Base-by-base conservation (phyloP, 345 rosid species). In the Odontarrhena argentea region DNA sequence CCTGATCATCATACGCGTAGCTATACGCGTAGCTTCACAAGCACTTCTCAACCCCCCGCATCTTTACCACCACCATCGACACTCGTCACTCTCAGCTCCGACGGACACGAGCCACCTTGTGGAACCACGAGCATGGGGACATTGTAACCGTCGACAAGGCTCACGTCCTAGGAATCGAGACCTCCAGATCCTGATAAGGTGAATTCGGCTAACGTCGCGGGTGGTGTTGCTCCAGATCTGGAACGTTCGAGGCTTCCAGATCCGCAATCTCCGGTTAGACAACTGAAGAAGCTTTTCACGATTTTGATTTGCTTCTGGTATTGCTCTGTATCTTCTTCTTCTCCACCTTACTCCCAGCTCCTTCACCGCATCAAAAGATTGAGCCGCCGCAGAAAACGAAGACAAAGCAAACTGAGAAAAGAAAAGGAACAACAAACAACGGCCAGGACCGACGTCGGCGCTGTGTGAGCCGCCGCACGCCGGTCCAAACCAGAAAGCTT, bases 11-110 rank as follows among this genome's bases (percentile, higher is more conserved):
- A 58, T 89, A 92, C 32, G 98, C 98, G 49, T 89, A 92, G 86
- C 98, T 92, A 81, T 89, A 92, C 0, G 98, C 98, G 67, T 55
- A 71, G 98, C 96, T 43, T 81, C 96, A 46, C 98, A 89, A 3
- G 98, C 96, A 79, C 96, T 89, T 76, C 79, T 87, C 64, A 96
- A 92, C 2, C 89, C 96, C 47, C 85, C n/a, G n/a, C n/a, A n/a
- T n/a, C n/a, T n/a, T n/a, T n/a, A n/a, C n/a, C n/a, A n/a, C n/a
- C n/a, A n/a, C n/a, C n/a, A n/a, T n/a, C n/a, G n/a, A n/a, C n/a
- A n/a, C n/a, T 85, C 14, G 79, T 77, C 2, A 34, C 91, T 54
- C 74, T 85, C 0, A 92, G 88, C 58, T 86, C 96, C 3, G 96
- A 76, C 1, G 98, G 98, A 57, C 96, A 92, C 32, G 78, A 47